Evolutionary conservation across 2,329 filamentous ascomycete genomes (phyloP), one percentile per base, ranked within the genome.

Genomic region (Fusarium robinianum): DNA sequence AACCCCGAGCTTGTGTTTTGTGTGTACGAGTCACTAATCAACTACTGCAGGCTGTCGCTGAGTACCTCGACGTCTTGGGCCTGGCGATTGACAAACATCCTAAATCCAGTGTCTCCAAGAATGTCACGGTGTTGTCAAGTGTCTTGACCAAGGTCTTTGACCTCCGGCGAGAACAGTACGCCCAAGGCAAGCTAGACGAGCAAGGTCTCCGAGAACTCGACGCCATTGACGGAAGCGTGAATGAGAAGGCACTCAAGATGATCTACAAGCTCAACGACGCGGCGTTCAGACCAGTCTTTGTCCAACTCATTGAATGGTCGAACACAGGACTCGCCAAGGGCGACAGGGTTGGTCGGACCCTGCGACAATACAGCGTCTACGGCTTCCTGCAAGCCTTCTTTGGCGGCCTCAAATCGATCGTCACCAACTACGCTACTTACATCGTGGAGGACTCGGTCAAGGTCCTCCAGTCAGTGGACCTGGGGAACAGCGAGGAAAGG

Each of bases 251-350:
- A 0, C 80, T 99, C 46, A 88, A 90, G 68, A 94, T 96, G 84
- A 87, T 96, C 40, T 90, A 95, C 74, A 97, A 97, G 75, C 80
- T 99, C 50, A 97, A 96, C 70, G 94, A 99, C 64, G 85, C 87
- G 1, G 83, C 87, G 1, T 99, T 99, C 81, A 80, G 91, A 9
- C 95, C 94, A 1, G 83, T 99, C 51, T 99, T 97, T 72, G 79
- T 84, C 11, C 82, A 86, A 53, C 73, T 96, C n/a, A 77, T 95
- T 31, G 89, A 95, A 44, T 96, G 91, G 87, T 80, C 87, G 1
- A 76, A 74, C 12, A 72, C 74, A 3, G 77, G 76, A 0, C 68
- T 87, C 30, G 71, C 84, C 12, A 83, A 84, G 70, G 79, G 77
- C 47, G 84, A 90, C 58, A 65, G 65, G 10, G 57, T 70, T 16